These are phyloP conservation scores for Teunomyces barrocoloradensis DNA, from an alignment of 805 yeast species.

Conservation along the genomic window DNA sequence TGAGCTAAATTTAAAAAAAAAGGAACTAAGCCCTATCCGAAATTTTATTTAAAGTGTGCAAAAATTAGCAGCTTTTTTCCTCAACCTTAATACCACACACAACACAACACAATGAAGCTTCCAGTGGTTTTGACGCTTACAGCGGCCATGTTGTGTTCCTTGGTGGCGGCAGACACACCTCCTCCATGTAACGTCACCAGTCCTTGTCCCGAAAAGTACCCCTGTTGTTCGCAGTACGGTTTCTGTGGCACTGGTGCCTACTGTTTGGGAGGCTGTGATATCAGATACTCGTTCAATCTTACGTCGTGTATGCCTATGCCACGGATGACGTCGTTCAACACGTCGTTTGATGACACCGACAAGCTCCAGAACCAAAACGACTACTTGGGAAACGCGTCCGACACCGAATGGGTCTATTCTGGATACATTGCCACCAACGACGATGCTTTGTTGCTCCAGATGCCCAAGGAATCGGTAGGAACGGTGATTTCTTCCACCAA, in stretches of 20 bases:
- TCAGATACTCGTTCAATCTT: constrained; percentile 60
- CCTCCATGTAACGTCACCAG: constrained; percentile 49
- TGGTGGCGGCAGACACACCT: constrained; percentile 6
- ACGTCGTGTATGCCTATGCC: constrained; percentile 88
- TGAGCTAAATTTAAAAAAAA: constrained; percentile 1
- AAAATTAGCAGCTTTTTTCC: neutral
- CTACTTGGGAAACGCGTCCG: constrained; percentile 70
- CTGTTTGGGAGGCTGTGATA: constrained; percentile 89
- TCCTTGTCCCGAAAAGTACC: constrained; percentile 72
- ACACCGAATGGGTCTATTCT: constrained; percentile 66
- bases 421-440: constrained; percentile 53
- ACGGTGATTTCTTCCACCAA: constrained; percentile 77
- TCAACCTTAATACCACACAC: neutral
- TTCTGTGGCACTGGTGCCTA: constrained; percentile 71
- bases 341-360: constrained; percentile 38
- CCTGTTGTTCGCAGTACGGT: constrained; percentile 86
- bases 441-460: constrained; percentile 59
- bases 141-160: neutral
- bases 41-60: neutral
- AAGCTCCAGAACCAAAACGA: constrained; percentile 24
- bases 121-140: neutral
- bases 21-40: neutral
- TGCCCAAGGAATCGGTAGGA: constrained; percentile 76
- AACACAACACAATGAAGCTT: neutral
- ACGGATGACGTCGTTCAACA: constrained; percentile 51